Evolutionary conservation across 345 rosid species (phyloP), one percentile per base, ranked within the genome.

Genomic region (Hibiscus mutabilis): DNA sequence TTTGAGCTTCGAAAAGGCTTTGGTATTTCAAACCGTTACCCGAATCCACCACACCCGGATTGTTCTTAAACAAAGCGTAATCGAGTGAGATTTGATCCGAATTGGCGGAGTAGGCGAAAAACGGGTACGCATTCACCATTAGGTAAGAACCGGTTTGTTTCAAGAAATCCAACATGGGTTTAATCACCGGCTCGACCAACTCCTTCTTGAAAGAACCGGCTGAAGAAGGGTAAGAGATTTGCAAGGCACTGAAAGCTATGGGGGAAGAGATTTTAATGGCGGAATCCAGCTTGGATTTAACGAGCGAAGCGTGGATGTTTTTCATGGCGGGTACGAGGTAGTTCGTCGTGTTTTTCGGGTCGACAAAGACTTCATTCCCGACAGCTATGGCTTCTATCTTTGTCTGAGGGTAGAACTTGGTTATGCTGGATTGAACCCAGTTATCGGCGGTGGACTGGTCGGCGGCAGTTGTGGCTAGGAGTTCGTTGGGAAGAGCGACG

Each of bases 311-410:
- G 35, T 85, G 77, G 3, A 94, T 70, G 56, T 94, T 91, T 51
- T 71, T 88, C 96, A 91, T 91, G 66, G 98, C 98, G 2, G 96
- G 85, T 0, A 94, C 93, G 52, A 94, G 93, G 75, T 42, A 86
- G 52, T 40, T 14, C 14, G 95, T 91, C 3, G 88, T 91, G 86
- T 93, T 88, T 1, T 81, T 82, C 0, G 92, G 90, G 70, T 90
- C 97, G 58, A 79, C 98, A 68, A 94, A 94, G 1, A 91, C 97
- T 73, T 94, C 98, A 63, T 94, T 94, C 0, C 98, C 97, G 0
- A 94, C 96, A 1, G 97, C 93, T 60, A 94, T 83, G 46, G 96
- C 90, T 82, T 85, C 92, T 47, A 94, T 88, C 40, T 78, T 60
- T 16, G 97, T 86, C 24, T 81, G 68, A 1, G 97, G 97, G 42